phyloP scores from a whole-genome alignment of 2,329 filamentous ascomycete genomes.

The Trichothecium sympodiale region DNA sequence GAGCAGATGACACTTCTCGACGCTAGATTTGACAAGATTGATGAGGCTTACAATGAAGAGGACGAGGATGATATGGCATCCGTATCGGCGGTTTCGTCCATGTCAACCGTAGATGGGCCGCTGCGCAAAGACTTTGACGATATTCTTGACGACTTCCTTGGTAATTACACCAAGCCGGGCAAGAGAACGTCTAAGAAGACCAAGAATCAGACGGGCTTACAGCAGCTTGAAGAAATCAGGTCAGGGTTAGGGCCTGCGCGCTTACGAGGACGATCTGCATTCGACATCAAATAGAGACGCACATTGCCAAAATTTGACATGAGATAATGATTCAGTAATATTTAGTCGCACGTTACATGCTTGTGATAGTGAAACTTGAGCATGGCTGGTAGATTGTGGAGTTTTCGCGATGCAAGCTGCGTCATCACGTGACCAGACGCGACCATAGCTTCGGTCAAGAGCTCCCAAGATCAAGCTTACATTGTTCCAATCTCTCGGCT shows the following conservation, averaged over 20 bases:
- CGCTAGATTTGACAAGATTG: constrained; percentile 81
- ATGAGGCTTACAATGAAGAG: constrained; percentile 58
- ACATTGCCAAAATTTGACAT: not conserved
- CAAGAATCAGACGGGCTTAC: constrained; percentile 68
- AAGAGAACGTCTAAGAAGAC: constrained; percentile 72
- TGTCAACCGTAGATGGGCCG: constrained; percentile 57
- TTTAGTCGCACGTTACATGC: no score
- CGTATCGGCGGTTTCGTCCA: constrained; percentile 49
- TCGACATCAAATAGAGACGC: constrained; percentile 1
- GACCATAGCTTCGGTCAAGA: not conserved
- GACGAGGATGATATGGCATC: constrained; percentile 40
- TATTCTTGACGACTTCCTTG: constrained; percentile 90
- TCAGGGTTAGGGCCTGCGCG: constrained; percentile 67
- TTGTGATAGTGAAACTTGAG: no score
- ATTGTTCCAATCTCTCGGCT: no score
- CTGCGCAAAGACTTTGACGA: constrained; percentile 71
- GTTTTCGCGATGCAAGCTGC: no score
- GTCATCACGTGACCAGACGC: constrained; percentile 1
- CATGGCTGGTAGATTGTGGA: no score
- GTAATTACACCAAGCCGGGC: constrained; percentile 57
- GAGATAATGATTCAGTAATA: not conserved
- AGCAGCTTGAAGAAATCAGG: constrained; percentile 85
- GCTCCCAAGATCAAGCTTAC: not conserved
- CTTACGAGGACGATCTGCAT: constrained; percentile 25
- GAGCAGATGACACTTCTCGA: constrained; percentile 80